Conservation (phyloP, 257 asterid genomes). For the Thymus quinquecostatus region DNA sequence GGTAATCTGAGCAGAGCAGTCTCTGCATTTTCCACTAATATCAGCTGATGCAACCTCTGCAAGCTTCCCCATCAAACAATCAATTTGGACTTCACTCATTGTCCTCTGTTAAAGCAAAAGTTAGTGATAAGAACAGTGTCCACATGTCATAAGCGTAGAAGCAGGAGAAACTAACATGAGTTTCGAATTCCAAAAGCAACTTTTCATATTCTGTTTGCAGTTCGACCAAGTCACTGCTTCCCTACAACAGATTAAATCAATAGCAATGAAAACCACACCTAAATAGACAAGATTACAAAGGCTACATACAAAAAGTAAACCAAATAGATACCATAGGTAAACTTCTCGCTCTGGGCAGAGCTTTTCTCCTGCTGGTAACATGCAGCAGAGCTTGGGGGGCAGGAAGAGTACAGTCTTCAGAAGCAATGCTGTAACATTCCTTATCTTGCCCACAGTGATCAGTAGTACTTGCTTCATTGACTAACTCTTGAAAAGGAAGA, state of each 20-base stretch:
- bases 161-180: constrained; percentile 62
- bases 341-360: constrained; percentile 62
- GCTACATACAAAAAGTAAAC: constrained; percentile 1
- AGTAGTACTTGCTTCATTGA: constrained; percentile 44
- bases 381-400: constrained; percentile 69
- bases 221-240: constrained; percentile 50
- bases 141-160: constrained; percentile 25
- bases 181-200: constrained; percentile 67
- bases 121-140: constrained; percentile 22
- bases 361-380: constrained; percentile 88
- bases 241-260: constrained; percentile 52
- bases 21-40: constrained; percentile 42
- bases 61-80: constrained; percentile 67
- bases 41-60: constrained; percentile 47
- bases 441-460: constrained; percentile 47
- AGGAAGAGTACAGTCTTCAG: constrained; percentile 60
- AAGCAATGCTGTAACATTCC: constrained; percentile 35
- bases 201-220: constrained; percentile 70
- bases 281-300: not conserved
- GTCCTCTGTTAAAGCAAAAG: constrained; percentile 55
- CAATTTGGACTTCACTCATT: constrained; percentile 61
- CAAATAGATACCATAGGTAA: constrained; percentile 57
- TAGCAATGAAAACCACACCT: constrained; percentile 10
- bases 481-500: constrained; percentile 75
- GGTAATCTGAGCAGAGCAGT: constrained; percentile 35